Percentiles rank a stretch among this genome's conserved stretches.
Evolutionary conservation across 2,329 filamentous ascomycete species (phyloP).

Genomic region (Penicillium sp.): DNA sequence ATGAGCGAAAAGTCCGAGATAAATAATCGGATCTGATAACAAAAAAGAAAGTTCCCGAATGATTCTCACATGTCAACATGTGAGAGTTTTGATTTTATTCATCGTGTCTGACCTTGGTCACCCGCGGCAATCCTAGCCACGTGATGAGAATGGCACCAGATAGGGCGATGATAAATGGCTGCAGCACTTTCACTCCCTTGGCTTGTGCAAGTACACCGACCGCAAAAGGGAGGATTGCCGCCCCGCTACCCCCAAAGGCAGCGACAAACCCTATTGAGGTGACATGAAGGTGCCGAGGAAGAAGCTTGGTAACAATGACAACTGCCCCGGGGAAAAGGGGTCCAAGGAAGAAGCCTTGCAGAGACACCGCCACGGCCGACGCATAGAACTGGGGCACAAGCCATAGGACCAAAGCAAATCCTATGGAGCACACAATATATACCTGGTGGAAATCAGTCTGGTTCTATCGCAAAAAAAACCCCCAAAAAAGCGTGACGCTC

Average conservation of each 20-base stretch:
- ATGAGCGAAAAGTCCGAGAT: not conserved
- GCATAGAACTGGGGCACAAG: conserved; percentile 74
- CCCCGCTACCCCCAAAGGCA: conserved; percentile 73
- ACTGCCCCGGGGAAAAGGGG: conserved; percentile 76
- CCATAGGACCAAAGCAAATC: conserved; percentile 73
- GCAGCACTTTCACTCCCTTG: conserved; percentile 59
- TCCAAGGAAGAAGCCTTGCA: conserved; percentile 77
- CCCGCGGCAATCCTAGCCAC: conserved; percentile 47
- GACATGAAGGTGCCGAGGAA: conserved; percentile 73
- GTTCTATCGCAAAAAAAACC: not conserved
- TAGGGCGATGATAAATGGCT: conserved; percentile 59
- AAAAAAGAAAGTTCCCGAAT: conserved; percentile 8
- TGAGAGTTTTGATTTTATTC: conserved; percentile 9
- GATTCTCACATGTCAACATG: conserved; percentile 23
- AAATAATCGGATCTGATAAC: conserved; percentile 27
- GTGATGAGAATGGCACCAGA: conserved; percentile 52
- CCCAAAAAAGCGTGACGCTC: conserved; percentile 4
- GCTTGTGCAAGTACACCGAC: conserved; percentile 53
- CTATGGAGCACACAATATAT: conserved; percentile 67
- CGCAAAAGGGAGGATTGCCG: conserved; percentile 48
- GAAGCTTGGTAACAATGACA: conserved; percentile 69
- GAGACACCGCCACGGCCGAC: conserved; percentile 67
- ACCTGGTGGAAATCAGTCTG: conserved; percentile 17
- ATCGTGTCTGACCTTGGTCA: conserved; percentile 18
- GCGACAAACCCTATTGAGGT: conserved; percentile 78